Evolutionary conservation across 2,329 filamentous ascomycete species (phyloP).

Genomic region (Alternaria longipes): DNA sequence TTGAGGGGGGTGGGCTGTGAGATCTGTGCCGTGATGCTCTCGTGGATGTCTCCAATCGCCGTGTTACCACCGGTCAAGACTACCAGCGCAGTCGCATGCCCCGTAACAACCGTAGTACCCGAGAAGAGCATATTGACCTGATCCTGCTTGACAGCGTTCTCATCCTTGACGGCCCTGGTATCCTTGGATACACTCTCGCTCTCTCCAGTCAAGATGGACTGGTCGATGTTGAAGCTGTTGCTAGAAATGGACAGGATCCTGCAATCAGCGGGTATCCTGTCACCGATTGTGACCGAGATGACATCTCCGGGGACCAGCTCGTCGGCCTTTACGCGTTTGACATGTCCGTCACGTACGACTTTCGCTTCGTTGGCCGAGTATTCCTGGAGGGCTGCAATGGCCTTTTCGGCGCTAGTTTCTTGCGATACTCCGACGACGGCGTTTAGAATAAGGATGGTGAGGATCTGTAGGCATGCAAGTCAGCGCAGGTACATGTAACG

Average conservation of each 20-base stretch:
- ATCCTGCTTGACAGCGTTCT: constrained; percentile 93
- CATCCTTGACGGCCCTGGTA: constrained; percentile 72
- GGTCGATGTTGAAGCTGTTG: constrained; percentile 96
- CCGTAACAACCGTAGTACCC: constrained; percentile 94
- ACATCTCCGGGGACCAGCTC: constrained; percentile 96
- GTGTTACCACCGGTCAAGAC: constrained; percentile 89
- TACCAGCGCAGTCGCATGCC: constrained; percentile 89
- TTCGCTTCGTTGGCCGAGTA: constrained; percentile 99
- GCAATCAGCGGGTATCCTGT: constrained; percentile 95
- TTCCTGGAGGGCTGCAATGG: constrained; percentile 96
- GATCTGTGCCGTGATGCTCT: constrained; percentile 97
- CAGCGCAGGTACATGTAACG: constrained; percentile 16
- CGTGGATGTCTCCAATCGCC: constrained; percentile 97
- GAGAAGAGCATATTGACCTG: constrained; percentile 99
- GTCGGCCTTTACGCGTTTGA: constrained; percentile 90
- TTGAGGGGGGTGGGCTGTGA: constrained; percentile 97
- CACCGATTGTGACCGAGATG: constrained; percentile 85
- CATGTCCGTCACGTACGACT: constrained; percentile 83
- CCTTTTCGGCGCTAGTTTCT: constrained; percentile 98
- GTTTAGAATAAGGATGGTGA: constrained; percentile 96
- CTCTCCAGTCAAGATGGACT: constrained; percentile 96
- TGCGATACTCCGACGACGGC: constrained; percentile 97
- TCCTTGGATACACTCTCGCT: constrained; percentile 97
- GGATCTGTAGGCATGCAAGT: constrained; percentile 69
- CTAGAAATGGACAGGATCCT: constrained; percentile 88